phyloP scores from a whole-genome alignment of 176 grass and related monocot species.

The Phyllostachys edulis region DNA sequence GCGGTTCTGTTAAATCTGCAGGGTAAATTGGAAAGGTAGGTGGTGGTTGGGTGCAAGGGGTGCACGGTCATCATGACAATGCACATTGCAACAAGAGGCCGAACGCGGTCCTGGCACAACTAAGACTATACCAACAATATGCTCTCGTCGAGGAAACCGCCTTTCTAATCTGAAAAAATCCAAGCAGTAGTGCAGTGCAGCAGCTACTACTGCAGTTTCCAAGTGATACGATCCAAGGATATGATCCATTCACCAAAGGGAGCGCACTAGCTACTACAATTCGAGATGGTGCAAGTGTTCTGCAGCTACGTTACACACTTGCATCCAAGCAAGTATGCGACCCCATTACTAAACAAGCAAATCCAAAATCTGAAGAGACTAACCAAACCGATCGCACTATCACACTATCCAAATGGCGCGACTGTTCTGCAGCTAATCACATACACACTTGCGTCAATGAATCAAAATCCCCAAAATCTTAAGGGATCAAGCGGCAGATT shows the following conservation, averaged over 20 bases:
- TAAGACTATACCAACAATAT: background rate
- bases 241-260: background rate
- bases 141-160: background rate
- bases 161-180: background rate
- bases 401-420: background rate
- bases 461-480: background rate
- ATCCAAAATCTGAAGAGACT: background rate
- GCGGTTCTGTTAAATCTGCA: background rate
- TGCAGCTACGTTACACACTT: background rate
- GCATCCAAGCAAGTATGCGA: background rate
- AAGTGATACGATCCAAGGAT: background rate
- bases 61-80: background rate
- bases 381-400: background rate
- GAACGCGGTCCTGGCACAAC: constrained; percentile 5
- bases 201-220: background rate
- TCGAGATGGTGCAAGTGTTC: background rate
- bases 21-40: constrained; percentile 4
- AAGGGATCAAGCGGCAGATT: background rate
- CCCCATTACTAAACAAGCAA: background rate
- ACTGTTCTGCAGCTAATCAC: background rate
- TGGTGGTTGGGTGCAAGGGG: constrained; percentile 6
- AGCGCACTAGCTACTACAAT: background rate
- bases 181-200: background rate
- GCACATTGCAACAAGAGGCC: constrained; percentile 16
- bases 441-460: background rate